These are phyloP conservation scores for Irpex sp. DNA, from an alignment of 1,284 basidiomycete species.

Conservation along the genomic window DNA sequence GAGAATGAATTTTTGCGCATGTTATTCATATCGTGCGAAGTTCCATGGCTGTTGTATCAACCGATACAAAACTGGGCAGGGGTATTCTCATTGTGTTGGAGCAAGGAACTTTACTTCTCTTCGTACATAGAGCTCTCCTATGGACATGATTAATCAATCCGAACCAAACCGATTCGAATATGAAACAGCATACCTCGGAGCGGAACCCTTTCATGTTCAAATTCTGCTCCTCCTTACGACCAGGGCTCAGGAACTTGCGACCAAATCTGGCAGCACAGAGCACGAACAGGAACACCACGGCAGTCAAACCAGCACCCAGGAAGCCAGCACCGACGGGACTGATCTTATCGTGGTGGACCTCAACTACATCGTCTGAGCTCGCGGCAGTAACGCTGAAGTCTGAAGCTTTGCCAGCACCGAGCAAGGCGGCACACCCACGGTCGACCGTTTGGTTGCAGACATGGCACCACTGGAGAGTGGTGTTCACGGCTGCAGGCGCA, in stretches of 20 bases:
- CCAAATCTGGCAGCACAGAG: slow-evolving; percentile 37
- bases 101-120: neutral
- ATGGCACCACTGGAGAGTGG: slow-evolving; percentile 55
- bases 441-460: slow-evolving; percentile 51
- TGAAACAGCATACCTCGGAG: slow-evolving; percentile 2
- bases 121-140: slow-evolving; percentile 2
- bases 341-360: slow-evolving; percentile 34
- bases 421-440: slow-evolving; percentile 52
- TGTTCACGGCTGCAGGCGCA: slow-evolving; percentile 48
- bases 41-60: neutral
- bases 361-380: neutral
- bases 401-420: neutral
- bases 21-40: too few species aligned
- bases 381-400: too few species aligned
- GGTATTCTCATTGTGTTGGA: neutral
- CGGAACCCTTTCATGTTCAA: slow-evolving; percentile 4
- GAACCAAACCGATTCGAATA: neutral
- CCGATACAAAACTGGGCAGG: neutral
- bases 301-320: slow-evolving; percentile 57
- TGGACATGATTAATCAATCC: neutral
- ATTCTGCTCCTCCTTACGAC: slow-evolving; percentile 10
- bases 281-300: slow-evolving; percentile 39
- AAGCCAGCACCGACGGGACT: slow-evolving; percentile 60
- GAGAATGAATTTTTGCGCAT: neutral
- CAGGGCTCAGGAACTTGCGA: slow-evolving; percentile 43